phyloP scores from a whole-genome alignment of 352 stramenopile species.

The Phytophthora meadii region DNA sequence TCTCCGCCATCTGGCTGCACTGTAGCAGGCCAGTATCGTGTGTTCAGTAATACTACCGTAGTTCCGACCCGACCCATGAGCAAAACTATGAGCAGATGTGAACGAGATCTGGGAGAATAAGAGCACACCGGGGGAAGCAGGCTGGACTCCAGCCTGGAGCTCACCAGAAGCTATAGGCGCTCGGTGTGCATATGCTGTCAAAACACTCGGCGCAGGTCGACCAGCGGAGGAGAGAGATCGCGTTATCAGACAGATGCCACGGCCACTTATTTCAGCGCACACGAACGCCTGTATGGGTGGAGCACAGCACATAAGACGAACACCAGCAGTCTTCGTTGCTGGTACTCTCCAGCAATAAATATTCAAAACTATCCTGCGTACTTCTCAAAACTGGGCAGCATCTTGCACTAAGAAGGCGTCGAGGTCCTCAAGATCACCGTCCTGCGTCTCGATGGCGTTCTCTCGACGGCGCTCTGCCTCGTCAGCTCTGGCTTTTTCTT shows the following conservation, averaged over 20 bases:
- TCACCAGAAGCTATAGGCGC: too few relatives aligned
- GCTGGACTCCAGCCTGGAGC: not conserved
- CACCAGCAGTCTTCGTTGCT: not conserved
- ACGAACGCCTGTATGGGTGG: not conserved
- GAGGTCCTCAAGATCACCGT: conserved; percentile 59
- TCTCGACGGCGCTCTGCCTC: conserved; percentile 41
- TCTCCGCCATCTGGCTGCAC: conserved; percentile 22
- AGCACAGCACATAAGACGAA: conserved; percentile 7
- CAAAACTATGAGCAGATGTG: conserved; percentile 15
- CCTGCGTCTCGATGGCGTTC: conserved; percentile 53
- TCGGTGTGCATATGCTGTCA: conserved; percentile 1
- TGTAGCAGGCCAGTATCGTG: conserved; percentile 4
- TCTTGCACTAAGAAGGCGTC: conserved; percentile 70
- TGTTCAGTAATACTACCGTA: conserved; percentile 1
- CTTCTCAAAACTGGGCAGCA: conserved; percentile 49
- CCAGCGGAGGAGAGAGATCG: conserved; percentile 20
- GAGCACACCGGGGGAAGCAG: not conserved
- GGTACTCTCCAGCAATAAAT: conserved; percentile 20
- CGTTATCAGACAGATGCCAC: conserved; percentile 15
- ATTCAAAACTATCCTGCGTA: conserved; percentile 5
- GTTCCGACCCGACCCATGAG: conserved; percentile 16
- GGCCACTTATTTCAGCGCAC: not conserved
- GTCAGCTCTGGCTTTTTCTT: conserved; percentile 38
- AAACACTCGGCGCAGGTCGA: conserved; percentile 7
- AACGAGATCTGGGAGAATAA: conserved; percentile 14